Evolutionary conservation across 2,329 filamentous ascomycete species (phyloP).

Genomic region (Aspergillus luchuensis): DNA sequence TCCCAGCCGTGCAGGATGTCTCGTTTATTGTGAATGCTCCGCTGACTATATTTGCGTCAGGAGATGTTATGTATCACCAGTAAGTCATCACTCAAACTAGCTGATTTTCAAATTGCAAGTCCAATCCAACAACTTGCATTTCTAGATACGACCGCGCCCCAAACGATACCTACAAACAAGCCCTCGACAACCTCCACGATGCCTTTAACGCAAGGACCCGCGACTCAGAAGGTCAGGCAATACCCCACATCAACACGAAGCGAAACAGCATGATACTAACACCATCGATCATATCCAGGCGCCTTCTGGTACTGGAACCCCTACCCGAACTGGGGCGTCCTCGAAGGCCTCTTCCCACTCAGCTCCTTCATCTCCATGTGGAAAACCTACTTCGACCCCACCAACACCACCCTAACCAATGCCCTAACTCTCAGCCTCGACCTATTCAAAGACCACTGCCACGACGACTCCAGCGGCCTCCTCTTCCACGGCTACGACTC

Average conservation of each 20-base stretch:
- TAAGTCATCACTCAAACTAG: background rate
- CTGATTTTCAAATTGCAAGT: background rate
- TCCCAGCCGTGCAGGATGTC: conserved; percentile 20
- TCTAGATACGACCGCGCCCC: conserved; percentile 19
- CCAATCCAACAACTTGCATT: background rate
- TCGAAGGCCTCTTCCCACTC: conserved; percentile 56
- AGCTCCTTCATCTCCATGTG: conserved; percentile 17
- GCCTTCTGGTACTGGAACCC: conserved; percentile 27
- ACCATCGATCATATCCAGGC: background rate
- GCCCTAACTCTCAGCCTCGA: conserved; percentile 52
- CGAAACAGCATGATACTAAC: too few species aligned
- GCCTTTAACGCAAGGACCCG: conserved; percentile 24
- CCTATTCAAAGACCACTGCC: conserved; percentile 49
- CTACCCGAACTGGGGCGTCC: conserved; percentile 57
- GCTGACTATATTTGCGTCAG: conserved; percentile 25
- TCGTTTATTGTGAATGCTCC: conserved; percentile 23
- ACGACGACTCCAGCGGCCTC: conserved; percentile 45
- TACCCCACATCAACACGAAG: background rate
- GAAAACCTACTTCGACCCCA: conserved; percentile 35
- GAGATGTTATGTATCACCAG: conserved; percentile 21
- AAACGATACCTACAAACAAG: conserved; percentile 14
- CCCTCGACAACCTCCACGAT: conserved; percentile 20
- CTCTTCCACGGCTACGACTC: conserved; percentile 60
- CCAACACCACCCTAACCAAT: conserved; percentile 45
- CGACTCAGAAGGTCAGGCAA: conserved; percentile 19